These are phyloP conservation scores for Erythrobasidium yunnanense DNA, from an alignment of 768 basidiomycete genomes.

Conservation along the genomic window DNA sequence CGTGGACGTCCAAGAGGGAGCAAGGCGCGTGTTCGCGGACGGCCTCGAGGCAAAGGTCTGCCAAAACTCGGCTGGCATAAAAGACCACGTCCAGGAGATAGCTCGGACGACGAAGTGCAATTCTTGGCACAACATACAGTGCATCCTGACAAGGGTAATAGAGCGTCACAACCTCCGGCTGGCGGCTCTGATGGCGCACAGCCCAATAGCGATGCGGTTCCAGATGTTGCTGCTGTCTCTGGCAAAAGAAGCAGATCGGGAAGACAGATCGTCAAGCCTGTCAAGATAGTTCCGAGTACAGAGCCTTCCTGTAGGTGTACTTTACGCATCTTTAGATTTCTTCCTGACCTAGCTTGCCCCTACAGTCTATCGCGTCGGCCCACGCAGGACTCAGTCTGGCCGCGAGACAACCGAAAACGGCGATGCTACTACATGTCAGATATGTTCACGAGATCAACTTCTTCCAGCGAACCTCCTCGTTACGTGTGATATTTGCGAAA, in stretches of 20 bases:
- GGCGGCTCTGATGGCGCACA: background rate
- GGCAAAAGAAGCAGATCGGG: constrained; percentile 17
- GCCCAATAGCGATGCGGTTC: constrained; percentile 37
- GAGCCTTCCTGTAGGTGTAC: constrained; percentile 20
- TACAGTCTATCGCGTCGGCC: background rate
- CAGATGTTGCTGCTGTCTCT: background rate
- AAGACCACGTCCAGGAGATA: background rate
- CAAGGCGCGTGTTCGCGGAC: too few species aligned
- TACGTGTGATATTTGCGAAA: constrained; percentile 8
- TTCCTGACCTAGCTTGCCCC: background rate
- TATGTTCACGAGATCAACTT: background rate
- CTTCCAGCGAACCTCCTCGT: constrained; percentile 8
- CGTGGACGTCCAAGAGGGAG: too few species aligned
- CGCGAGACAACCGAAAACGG: background rate
- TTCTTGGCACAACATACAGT: background rate
- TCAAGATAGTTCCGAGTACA: background rate
- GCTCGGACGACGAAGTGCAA: constrained; percentile 14
- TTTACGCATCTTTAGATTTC: background rate
- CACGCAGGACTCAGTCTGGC: background rate
- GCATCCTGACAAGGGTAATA: too few species aligned
- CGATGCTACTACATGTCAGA: background rate
- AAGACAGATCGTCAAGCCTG: constrained; percentile 13
- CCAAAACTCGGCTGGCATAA: background rate
- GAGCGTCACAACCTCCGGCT: background rate
- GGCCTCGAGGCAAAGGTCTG: background rate